Percentiles rank a stretch among this genome's conserved stretches.
phyloP scores from a whole-genome alignment of 345 rosid genomes.

The Melastoma malabathricum region DNA sequence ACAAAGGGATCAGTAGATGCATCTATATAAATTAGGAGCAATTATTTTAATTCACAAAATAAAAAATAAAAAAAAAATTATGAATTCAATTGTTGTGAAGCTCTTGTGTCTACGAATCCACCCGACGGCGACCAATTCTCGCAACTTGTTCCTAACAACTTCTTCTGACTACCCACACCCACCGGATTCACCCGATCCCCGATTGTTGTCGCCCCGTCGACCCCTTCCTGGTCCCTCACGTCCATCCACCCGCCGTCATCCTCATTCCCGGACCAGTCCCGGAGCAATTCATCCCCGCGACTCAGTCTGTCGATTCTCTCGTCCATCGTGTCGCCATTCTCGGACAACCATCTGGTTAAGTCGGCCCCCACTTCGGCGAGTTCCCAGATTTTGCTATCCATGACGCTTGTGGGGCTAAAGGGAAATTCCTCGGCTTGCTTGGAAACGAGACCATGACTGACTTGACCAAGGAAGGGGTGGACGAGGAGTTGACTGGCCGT shows the following conservation, averaged over 20 bases:
- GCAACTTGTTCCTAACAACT: constrained; percentile 2
- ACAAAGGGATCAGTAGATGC: too few species aligned
- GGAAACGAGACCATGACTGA: constrained; percentile 7
- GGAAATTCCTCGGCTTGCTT: constrained; percentile 15
- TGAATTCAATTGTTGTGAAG: too few species aligned
- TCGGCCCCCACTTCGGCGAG: constrained; percentile 26
- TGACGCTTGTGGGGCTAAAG: constrained; percentile 62
- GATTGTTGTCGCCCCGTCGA: neutral
- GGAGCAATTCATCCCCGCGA: constrained; percentile 9
- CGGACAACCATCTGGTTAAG: constrained; percentile 13
- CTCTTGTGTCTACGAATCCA: too few species aligned
- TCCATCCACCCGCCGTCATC: constrained; percentile 34
- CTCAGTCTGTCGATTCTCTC: constrained; percentile 42
- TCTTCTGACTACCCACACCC: constrained; percentile 3
- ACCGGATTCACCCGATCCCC: neutral
- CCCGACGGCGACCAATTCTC: too few species aligned
- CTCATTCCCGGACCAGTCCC: constrained; percentile 29
- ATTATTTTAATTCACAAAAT: too few species aligned
- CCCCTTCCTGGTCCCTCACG: constrained; percentile 20
- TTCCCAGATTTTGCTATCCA: constrained; percentile 52
- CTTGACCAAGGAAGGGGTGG: constrained; percentile 27
- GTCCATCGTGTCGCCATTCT: constrained; percentile 8
- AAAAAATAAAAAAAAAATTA: too few species aligned
- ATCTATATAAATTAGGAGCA: too few species aligned
- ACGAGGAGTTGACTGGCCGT: constrained; percentile 21